phyloP scores from a whole-genome alignment of 805 yeast genomes.

The Phaffomyces antillensis region DNA sequence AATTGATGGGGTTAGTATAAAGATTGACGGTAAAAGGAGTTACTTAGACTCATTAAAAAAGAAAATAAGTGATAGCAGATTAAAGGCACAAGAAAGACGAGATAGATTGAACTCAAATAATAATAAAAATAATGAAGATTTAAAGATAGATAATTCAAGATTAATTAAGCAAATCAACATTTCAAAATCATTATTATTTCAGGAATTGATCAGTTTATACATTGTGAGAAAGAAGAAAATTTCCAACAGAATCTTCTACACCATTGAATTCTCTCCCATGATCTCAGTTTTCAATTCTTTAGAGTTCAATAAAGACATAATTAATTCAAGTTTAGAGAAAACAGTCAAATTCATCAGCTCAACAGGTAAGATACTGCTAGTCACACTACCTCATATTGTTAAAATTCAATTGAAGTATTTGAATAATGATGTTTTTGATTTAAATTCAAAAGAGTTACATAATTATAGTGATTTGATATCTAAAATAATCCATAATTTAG shows the following conservation, averaged over 20 bases:
- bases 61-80: background rate
- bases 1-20: slow-evolving; percentile 4
- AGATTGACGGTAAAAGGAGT: background rate
- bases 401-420: slow-evolving; percentile 6
- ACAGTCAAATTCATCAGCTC: slow-evolving; percentile 15
- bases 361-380: slow-evolving; percentile 11
- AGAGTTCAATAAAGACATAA: slow-evolving; percentile 13
- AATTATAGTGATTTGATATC: slow-evolving; percentile 9
- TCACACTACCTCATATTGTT: slow-evolving; percentile 12
- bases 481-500: slow-evolving; percentile 12
- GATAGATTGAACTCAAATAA: background rate
- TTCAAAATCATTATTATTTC: slow-evolving; percentile 17
- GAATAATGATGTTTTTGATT: slow-evolving; percentile 10
- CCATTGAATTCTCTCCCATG: slow-evolving; percentile 19
- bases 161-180: slow-evolving; percentile 18
- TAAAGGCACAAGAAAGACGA: background rate
- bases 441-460: slow-evolving; percentile 11
- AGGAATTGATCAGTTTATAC: slow-evolving; percentile 19
- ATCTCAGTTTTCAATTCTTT: slow-evolving; percentile 11
- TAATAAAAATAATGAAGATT: background rate
- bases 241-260: slow-evolving; percentile 9
- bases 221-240: slow-evolving; percentile 14
- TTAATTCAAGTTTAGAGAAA: slow-evolving; percentile 14
- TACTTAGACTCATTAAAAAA: background rate
- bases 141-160: slow-evolving; percentile 8